phyloP scores from a whole-genome alignment of 1,284 basidiomycete genomes.

The Sphagnurus paluster region DNA sequence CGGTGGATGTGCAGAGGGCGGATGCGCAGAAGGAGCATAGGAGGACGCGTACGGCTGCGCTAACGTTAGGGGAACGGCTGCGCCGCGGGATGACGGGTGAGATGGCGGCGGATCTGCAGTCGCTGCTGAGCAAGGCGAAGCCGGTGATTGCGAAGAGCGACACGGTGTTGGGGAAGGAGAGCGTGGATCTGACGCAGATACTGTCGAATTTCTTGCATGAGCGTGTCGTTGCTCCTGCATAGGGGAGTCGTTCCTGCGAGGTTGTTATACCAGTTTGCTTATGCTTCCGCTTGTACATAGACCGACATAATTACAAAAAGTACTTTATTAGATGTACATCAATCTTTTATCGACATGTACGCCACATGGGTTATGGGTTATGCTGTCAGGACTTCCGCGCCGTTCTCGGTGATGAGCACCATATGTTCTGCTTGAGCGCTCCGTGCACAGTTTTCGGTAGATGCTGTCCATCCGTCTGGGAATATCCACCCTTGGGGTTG shows the following conservation, averaged over 20 bases:
- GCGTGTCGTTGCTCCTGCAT: conserved; percentile 35
- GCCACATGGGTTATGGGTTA: not conserved
- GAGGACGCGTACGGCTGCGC: conserved; percentile 43
- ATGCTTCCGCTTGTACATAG: not conserved
- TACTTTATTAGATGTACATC: conserved; percentile 1
- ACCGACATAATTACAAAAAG: conserved; percentile 1
- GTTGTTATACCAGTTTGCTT: not conserved
- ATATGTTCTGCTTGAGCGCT: conserved; percentile 88
- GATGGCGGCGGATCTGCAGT: conserved; percentile 71
- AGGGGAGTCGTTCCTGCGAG: too few species aligned
- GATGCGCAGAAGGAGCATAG: conserved; percentile 44
- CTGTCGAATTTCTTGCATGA: conserved; percentile 67
- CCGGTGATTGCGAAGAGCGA: conserved; percentile 58
- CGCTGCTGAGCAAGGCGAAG: conserved; percentile 64
- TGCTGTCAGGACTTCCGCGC: conserved; percentile 45
- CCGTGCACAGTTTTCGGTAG: conserved; percentile 78
- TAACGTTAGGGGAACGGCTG: conserved; percentile 61
- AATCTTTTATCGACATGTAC: not conserved
- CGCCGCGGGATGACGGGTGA: conserved; percentile 76
- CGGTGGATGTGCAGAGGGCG: conserved; percentile 35
- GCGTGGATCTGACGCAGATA: conserved; percentile 56
- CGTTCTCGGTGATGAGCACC: conserved; percentile 77
- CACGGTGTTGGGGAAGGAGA: conserved; percentile 37
- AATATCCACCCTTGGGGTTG: conserved; percentile 72
- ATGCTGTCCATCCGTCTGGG: conserved; percentile 88